Evolutionary conservation across 164 flowering plant species (phyloP), one percentile per base, ranked within the genome.

Genomic region (Sextonia rubra): DNA sequence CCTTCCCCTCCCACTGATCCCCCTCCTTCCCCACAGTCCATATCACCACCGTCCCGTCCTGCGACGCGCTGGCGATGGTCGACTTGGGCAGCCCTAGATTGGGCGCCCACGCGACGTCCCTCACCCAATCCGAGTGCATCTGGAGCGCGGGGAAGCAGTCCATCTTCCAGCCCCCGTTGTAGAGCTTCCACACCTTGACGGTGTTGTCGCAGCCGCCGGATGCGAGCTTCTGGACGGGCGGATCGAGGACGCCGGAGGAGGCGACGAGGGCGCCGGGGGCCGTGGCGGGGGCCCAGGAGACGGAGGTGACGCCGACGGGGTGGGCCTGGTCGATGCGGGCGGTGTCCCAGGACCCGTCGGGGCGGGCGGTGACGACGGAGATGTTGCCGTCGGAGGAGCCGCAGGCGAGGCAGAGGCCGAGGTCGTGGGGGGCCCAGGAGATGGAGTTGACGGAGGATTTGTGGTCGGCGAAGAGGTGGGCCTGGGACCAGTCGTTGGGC

Each of bases 101-200:
- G 37, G 88, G 88, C 22, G 86, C 88, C 88, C 88, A 85, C 32
- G 86, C 86, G 25, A 85, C 86, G 60, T 83, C 88, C 72, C 86
- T 76, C 2, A 85, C 88, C 86, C 88, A 83, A 60, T 85, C 86
- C 2, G 78, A 64, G 52, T 85, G 86, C 81, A 73, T 80, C 37
- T 83, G 88, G 22, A 85, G 83, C 27, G 86, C 85, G 5, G 88
- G 86, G 64, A 85, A 85, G 73, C 86, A 85, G 66, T 85, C 87
- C 87, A 85, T 74, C 71, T 83, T 85, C 87, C 87, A 85, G 9
- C 14, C 22, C 69, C 86, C 86, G 63, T 82, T 80, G 47, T 65
- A 61, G 14, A 83, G 81, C 69, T 83, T 85, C 88, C 85, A 85
- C 60, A 83, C 80, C 76, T 82, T 85, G 12, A 85, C 77, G 1